Evolutionary conservation across 169 alveolate species (phyloP).

Genomic region (Plasmodium vivax): DNA sequence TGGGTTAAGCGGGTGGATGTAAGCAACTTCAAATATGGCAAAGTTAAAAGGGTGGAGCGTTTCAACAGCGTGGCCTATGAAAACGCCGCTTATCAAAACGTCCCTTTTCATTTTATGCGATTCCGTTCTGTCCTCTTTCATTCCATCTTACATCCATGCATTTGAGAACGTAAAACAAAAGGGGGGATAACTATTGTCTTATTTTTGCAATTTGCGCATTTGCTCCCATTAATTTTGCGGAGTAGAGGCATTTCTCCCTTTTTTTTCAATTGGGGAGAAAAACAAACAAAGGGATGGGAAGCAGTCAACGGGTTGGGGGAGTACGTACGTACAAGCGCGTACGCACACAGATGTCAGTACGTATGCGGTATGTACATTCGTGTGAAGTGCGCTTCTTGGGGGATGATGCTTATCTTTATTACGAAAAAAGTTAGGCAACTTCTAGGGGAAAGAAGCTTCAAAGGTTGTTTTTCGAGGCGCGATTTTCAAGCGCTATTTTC

Average conservation of each 20-base stretch:
- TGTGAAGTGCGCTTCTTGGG: background rate
- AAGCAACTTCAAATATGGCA: background rate
- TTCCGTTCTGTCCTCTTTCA: background rate
- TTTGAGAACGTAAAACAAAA: background rate
- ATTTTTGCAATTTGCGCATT: background rate
- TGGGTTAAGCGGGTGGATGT: background rate
- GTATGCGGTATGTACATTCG: background rate
- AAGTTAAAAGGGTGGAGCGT: background rate
- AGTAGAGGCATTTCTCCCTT: background rate
- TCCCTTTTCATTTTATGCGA: background rate
- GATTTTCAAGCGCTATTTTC: too few relatives aligned
- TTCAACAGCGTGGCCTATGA: background rate
- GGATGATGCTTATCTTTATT: background rate
- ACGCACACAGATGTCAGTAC: background rate
- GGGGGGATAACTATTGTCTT: background rate
- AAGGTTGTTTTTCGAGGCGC: background rate
- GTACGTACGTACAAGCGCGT: background rate
- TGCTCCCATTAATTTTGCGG: background rate
- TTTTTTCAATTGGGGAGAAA: background rate
- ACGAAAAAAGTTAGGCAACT: background rate
- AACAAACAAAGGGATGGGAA: background rate
- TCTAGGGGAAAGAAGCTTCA: background rate
- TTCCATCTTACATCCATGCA: background rate
- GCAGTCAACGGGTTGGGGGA: background rate
- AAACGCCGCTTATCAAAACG: background rate